A percentile compares a stretch with the other conserved stretches of the same genome.
These are phyloP conservation scores for Tricholoma terreum DNA, from an alignment of 768 basidiomycete genomes.

Conservation along the genomic window DNA sequence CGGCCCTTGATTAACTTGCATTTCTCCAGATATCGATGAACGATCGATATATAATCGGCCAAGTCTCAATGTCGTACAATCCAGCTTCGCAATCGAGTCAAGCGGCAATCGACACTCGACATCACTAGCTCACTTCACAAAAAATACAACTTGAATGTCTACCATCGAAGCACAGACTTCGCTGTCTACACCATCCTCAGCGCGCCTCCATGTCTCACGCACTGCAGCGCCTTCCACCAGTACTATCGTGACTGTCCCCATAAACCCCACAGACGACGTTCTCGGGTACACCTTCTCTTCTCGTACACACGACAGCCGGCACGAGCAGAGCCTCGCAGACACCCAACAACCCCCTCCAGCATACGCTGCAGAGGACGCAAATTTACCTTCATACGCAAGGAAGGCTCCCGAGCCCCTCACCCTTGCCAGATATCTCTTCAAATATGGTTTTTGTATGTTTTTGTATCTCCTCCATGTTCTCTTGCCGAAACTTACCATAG, in stretches of 20 bases:
- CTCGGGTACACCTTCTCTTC: conserved; percentile 37
- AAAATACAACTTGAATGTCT: conserved; percentile 15
- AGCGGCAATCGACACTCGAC: neutral
- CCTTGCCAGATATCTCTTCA: conserved; percentile 59
- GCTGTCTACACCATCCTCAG: conserved; percentile 12
- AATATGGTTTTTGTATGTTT: conserved; percentile 58
- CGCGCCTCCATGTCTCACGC: conserved; percentile 18
- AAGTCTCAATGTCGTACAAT: neutral
- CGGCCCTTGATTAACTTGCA: neutral
- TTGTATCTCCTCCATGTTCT: neutral
- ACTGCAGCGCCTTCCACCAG: conserved; percentile 16
- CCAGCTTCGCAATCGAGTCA: neutral
- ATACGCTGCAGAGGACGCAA: conserved; percentile 34
- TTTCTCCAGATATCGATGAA: conserved; percentile 9
- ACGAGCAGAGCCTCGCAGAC: conserved; percentile 34
- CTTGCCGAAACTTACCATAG: conserved; percentile 1
- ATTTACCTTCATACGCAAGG: conserved; percentile 37
- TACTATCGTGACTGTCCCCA: conserved; percentile 4
- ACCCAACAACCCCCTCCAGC: conserved; percentile 33
- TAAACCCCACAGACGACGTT: conserved; percentile 28
- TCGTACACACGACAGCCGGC: conserved; percentile 38
- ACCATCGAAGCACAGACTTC: conserved; percentile 14
- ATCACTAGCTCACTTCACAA: neutral
- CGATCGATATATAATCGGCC: conserved; percentile 2
- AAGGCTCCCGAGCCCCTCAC: conserved; percentile 46